Base-by-base conservation (phyloP, 2,329 filamentous ascomycete species). In the Cercospora beticola region DNA sequence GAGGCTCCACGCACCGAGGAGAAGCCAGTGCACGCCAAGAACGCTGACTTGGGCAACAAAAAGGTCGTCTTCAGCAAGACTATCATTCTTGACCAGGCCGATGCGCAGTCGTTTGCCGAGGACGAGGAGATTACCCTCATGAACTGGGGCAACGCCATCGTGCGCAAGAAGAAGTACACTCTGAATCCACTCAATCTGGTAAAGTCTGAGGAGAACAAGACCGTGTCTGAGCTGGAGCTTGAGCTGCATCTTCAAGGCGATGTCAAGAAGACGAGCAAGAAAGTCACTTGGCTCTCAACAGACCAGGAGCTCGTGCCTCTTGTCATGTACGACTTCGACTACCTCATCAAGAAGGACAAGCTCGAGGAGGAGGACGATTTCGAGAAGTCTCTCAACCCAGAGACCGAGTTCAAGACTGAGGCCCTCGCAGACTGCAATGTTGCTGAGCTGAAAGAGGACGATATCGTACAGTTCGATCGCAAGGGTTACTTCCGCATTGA, bases 231-330 rank as follows among this genome's bases (percentile, higher is more conserved):
- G 40, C 85, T 97, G 46, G 90, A 91, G 67, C 85, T 95, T 64
- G 92, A 97, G 81, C 88, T 97, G n/a, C 91, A 98, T 81, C 87
- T 97, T 61, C 88, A 91, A 75, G 94, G 94, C 66, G 94, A 98
- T 79, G 92, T 98, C 80, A 97, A 97, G 85, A 90, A 92, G 78
- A 98, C 94, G 0, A 89, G 93, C 77, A 97, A 97, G 88, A 98
- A 98, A 86, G 88, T 98, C 43, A 97, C 94, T 0, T 98, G 94
- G 94, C 84, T 98, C 59, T 90, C 92, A 1, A 87, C 86, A 0
- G 88, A 92, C 73, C 91, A 94, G 82, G 87, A 91, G 68, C 86
- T 97, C 0, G 85, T 97, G 14, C 89, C 90, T 7, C 89, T 95
- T 23, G 92, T 97, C 81, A 86, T 97, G 10, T 94, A 94, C 82